Percentiles rank a stretch among this genome's conserved stretches.
Evolutionary conservation across 176 grass and related monocot genomes (phyloP).

Genomic region (Ensete ventricosum): DNA sequence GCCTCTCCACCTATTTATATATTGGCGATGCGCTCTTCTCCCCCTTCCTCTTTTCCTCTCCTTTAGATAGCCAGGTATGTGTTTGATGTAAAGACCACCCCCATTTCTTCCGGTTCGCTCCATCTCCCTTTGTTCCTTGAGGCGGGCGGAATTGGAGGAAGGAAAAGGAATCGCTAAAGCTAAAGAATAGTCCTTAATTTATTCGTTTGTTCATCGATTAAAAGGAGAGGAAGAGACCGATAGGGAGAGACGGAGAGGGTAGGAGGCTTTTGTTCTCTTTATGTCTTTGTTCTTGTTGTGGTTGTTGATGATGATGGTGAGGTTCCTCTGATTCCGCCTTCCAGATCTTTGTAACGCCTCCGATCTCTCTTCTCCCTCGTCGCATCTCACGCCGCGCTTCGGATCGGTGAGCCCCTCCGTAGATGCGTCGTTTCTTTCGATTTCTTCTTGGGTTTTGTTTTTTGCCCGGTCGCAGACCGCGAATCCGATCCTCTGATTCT

Average conservation of each 20-base stretch:
- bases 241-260: background rate
- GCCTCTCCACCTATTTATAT: no score
- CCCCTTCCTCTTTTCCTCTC: no score
- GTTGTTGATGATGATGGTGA: background rate
- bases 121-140: background rate
- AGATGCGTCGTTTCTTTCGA: background rate
- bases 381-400: conserved; percentile 14
- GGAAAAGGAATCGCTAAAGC: background rate
- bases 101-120: background rate
- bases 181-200: background rate
- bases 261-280: no score
- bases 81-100: no score
- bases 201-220: background rate
- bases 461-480: background rate
- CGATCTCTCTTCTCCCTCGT: conserved; percentile 5
- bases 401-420: conserved; percentile 31
- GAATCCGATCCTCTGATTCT: background rate
- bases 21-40: no score
- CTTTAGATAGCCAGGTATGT: no score
- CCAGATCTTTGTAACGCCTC: conserved; percentile 38
- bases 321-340: conserved; percentile 41
- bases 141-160: background rate
- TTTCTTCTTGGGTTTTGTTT: no score
- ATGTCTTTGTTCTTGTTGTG: no score
- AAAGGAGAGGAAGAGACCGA: conserved; percentile 30